These are phyloP conservation scores for Boletus coccyginus DNA, from an alignment of 768 basidiomycete species.

Conservation along the genomic window DNA sequence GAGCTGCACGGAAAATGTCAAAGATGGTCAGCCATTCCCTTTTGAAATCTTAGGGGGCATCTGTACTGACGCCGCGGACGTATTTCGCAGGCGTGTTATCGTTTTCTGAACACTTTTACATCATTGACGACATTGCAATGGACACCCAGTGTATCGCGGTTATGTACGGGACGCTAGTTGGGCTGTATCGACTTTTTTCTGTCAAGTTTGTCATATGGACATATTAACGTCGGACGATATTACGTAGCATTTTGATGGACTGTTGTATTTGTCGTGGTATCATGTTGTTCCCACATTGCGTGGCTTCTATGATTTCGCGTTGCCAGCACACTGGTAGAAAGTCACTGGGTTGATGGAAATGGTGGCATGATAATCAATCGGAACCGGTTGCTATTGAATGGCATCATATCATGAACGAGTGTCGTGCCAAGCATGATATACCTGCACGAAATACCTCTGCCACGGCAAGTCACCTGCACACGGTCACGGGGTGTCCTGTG, in stretches of 20 bases:
- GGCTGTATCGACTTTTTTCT: not conserved
- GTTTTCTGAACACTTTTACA: not conserved
- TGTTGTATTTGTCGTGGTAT: not conserved
- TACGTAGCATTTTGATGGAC: constrained; percentile 17
- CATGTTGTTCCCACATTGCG: not conserved
- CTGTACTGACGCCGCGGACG: not conserved
- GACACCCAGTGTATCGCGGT: not conserved
- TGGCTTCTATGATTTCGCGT: not conserved
- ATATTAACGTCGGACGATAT: not conserved
- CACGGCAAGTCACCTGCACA: not conserved
- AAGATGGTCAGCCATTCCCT: constrained; percentile 1
- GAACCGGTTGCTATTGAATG: not conserved
- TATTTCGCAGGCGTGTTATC: constrained; percentile 1
- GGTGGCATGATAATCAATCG: not conserved
- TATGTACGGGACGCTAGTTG: constrained; percentile 1
- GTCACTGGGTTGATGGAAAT: not conserved
- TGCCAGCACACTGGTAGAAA: not conserved
- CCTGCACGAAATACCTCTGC: too few species aligned
- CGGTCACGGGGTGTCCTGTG: too few species aligned
- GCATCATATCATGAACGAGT: not conserved
- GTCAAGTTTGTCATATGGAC: not conserved
- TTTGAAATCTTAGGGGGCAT: not conserved
- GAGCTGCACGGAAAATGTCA: not conserved
- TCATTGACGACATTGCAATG: not conserved
- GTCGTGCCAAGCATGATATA: not conserved